Conservation (phyloP, 768 basidiomycete species). For the Suillus subalutaceus region DNA sequence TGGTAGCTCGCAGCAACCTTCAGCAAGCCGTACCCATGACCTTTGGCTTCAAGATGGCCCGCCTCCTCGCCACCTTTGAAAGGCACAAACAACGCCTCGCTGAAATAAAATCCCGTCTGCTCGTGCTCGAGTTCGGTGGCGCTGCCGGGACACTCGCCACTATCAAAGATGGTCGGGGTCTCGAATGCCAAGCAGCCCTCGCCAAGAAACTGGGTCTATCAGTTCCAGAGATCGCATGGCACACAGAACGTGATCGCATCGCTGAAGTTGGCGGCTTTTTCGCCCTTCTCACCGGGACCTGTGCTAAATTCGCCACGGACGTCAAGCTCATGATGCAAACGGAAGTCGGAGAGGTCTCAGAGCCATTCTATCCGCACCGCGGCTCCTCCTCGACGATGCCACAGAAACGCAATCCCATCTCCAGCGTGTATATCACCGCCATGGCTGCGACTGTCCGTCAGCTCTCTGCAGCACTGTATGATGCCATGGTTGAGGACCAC, state of each 20-base stretch:
- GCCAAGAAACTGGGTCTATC: constrained; percentile 22
- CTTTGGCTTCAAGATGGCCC: constrained; percentile 49
- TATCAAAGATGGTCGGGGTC: constrained; percentile 38
- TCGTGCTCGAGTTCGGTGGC: constrained; percentile 48
- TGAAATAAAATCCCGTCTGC: constrained; percentile 40
- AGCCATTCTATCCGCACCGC: constrained; percentile 45
- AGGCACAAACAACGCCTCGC: constrained; percentile 41
- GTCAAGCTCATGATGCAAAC: constrained; percentile 51
- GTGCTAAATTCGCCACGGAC: constrained; percentile 48
- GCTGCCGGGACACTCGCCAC: constrained; percentile 50
- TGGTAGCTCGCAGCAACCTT: constrained; percentile 50
- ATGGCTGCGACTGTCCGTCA: constrained; percentile 46
- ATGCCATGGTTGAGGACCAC: constrained; percentile 52
- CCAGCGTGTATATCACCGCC: constrained; percentile 47
- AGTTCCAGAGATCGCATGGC: constrained; percentile 37
- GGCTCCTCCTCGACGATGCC: constrained; percentile 55
- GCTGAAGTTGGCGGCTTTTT: constrained; percentile 47
- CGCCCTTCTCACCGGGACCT: constrained; percentile 46
- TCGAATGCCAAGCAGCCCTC: constrained; percentile 29
- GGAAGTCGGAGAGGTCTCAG: constrained; percentile 47
- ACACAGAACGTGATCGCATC: constrained; percentile 47
- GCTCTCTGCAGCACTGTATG: constrained; percentile 42
- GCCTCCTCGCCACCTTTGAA: constrained; percentile 45
- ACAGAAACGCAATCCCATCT: constrained; percentile 52
- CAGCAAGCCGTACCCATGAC: constrained; percentile 53